phyloP scores from a whole-genome alignment of 331 rosid genomes.

The Cydonia oblonga region DNA sequence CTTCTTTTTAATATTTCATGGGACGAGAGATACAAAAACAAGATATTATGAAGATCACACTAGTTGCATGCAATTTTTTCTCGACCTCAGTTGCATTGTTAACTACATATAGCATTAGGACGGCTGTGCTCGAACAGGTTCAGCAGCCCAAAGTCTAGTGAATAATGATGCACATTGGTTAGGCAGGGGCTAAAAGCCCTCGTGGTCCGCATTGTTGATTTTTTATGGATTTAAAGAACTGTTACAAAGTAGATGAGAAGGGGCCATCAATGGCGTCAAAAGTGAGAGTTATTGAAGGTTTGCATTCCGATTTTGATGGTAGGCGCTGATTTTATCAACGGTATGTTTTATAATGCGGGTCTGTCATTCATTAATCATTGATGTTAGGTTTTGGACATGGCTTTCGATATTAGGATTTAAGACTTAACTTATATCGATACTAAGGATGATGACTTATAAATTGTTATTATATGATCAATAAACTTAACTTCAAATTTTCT shows the following conservation, averaged over 20 bases:
- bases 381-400: too few species aligned
- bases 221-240: background rate
- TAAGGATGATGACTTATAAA: too few species aligned
- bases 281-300: background rate
- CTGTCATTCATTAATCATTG: too few species aligned
- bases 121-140: background rate
- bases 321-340: background rate
- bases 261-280: slow-evolving; percentile 17
- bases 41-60: too few species aligned
- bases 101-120: background rate
- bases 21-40: too few species aligned
- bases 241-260: slow-evolving; percentile 15
- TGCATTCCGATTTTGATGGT: background rate
- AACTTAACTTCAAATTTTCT: background rate
- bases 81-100: background rate
- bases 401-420: too few species aligned
- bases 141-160: background rate
- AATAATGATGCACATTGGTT: background rate
- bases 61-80: too few species aligned
- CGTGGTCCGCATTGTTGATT: slow-evolving; percentile 17
- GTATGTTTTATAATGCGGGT: too few species aligned
- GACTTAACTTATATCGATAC: background rate
- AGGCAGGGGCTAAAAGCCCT: background rate
- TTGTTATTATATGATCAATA: too few species aligned
- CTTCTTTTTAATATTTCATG: too few species aligned